These are phyloP conservation scores for Boletus smithii DNA, from an alignment of 1,284 basidiomycete genomes.

Conservation along the genomic window DNA sequence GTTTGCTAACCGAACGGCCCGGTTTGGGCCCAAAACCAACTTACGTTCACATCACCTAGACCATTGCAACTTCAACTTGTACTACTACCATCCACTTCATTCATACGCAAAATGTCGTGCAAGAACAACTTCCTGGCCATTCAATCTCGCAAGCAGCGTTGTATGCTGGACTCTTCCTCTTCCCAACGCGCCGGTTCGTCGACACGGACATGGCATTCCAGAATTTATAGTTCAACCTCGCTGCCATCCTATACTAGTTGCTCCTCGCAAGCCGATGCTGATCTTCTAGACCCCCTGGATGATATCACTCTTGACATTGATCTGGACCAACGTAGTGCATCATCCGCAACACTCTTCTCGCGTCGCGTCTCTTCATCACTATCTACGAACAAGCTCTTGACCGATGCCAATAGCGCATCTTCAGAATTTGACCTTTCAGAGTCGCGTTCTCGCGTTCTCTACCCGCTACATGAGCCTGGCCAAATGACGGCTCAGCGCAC, in stretches of 20 bases:
- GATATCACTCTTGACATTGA: conserved; percentile 18
- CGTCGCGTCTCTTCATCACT: conserved; percentile 8
- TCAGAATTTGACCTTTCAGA: conserved; percentile 7
- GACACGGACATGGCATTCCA: conserved; percentile 5
- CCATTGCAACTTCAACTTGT: conserved; percentile 25
- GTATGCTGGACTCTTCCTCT: conserved; percentile 1
- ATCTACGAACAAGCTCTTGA: not conserved
- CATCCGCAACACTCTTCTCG: conserved; percentile 27
- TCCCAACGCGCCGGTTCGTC: conserved; percentile 9
- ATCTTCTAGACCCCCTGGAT: conserved; percentile 10
- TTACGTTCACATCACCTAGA: conserved; percentile 25
- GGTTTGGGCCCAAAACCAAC: conserved; percentile 22
- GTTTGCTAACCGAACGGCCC: conserved; percentile 23
- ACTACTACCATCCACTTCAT: conserved; percentile 16
- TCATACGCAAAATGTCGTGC: conserved; percentile 19
- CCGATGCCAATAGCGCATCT: conserved; percentile 10
- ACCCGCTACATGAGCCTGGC: conserved; percentile 25
- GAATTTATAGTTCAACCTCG: conserved; percentile 17
- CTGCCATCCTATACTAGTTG: conserved; percentile 1
- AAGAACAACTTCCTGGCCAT: conserved; percentile 12
- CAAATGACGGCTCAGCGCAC: conserved; percentile 25
- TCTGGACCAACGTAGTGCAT: conserved; percentile 19
- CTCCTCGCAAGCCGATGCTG: not conserved
- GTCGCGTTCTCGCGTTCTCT: conserved; percentile 10
- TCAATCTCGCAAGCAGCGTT: conserved; percentile 5